Percentiles rank a stretch among this genome's conserved stretches.
Conservation (phyloP, 176 grass and related monocot species). For the Olyra latifolia region DNA sequence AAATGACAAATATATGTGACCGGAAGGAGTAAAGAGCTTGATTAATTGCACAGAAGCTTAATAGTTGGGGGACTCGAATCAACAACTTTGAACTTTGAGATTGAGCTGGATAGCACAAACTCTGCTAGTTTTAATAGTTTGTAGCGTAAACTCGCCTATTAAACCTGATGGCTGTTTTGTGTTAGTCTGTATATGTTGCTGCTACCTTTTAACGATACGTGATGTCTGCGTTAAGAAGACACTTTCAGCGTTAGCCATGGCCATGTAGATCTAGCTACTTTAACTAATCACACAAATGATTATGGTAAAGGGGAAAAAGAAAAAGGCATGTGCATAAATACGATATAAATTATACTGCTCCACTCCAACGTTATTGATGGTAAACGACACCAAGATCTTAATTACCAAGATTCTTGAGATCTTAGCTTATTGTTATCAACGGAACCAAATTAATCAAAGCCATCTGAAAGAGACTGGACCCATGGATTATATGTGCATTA, state of each 20-base stretch:
- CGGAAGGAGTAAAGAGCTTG: no score
- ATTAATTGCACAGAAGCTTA: no score
- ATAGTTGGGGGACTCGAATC: no score
- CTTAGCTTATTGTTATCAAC: not conserved
- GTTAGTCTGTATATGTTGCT: not conserved
- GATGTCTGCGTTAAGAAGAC: not conserved
- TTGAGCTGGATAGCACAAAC: no score
- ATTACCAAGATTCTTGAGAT: not conserved
- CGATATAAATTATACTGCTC: not conserved
- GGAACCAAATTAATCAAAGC: not conserved
- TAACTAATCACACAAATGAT: not conserved
- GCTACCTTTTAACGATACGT: not conserved
- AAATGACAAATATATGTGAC: no score
- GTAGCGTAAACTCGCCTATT: no score
- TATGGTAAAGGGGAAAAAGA: not conserved
- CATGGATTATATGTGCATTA: not conserved
- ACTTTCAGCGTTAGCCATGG: not conserved
- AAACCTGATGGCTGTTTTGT: no score
- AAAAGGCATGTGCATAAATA: not conserved
- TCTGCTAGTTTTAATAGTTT: no score
- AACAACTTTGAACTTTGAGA: no score
- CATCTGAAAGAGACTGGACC: not conserved
- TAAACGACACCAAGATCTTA: conserved; percentile 1
- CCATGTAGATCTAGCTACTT: not conserved
- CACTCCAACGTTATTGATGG: not conserved